Base-by-base conservation (phyloP, 495 filamentous ascomycete species). In the Hypoxylon fragiforme region DNA sequence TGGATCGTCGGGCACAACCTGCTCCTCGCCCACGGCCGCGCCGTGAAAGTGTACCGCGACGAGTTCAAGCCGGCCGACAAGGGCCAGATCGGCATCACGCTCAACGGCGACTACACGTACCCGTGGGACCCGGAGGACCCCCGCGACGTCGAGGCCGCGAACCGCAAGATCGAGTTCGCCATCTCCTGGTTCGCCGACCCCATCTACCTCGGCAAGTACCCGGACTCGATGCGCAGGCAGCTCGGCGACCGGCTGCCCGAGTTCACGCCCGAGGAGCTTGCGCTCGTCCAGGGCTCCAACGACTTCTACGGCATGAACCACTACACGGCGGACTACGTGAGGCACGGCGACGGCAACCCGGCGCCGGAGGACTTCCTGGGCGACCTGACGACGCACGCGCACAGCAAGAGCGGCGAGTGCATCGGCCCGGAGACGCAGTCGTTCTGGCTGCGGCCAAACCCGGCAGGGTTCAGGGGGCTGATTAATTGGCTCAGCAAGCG, bases 241-340 rank as follows among this genome's bases (percentile, higher is more conserved):
- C 80, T 90, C 7, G 86, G 87, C 30, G 72, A 84, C 62, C 80
- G 86, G 4, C 76, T 91, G 41, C 87, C 86, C 11, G 73, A 75
- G 13, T 89, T 83, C 69, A 84, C 83, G 0, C 53, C 75, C 16
- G 83, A 89, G 56, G 88, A 90, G 57, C 64, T 78, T 6, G 82
- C 81, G 2, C 76, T 90, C 6, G 82, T 90, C 35, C 77, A 86
- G 43, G 87, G 86, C 32, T 87, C 83, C 67, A 90, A 89, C 65
- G 86, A 90, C 71, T 90, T 90, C 68, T 89, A 90, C 70, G 86
- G 87, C 56, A 89, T 90, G 86, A 90, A 90, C 76, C 86, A 89
- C 75, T 90, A 91, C 77, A 89, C 87, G 46, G 84, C 86, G 62
- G 87, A 89, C 78, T 91, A 86, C 74, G 85, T 91, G 73, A 84